Conservation (phyloP, 1,139 yeast genomes). For the Kurtzmaniella quercitrusa region DNA sequence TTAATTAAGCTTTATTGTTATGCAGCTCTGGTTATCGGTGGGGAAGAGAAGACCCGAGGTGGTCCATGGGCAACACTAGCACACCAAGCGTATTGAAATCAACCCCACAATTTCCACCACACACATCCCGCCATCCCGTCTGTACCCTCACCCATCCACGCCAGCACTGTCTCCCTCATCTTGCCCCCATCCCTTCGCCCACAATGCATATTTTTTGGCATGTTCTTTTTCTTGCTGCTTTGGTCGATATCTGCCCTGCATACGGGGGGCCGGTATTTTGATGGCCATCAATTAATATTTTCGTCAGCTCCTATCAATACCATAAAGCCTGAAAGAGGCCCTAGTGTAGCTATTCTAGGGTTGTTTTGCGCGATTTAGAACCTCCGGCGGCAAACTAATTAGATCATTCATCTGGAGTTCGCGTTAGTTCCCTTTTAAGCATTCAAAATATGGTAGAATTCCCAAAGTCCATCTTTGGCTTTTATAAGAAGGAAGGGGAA, state of each 20-base stretch:
- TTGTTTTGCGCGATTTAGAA: background rate
- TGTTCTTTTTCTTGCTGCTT: background rate
- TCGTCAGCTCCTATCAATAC: background rate
- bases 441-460: slow-evolving; percentile 50
- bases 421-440: background rate
- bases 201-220: background rate
- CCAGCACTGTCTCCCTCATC: no score
- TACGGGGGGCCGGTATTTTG: background rate
- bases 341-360: background rate
- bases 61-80: no score
- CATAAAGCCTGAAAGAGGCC: background rate
- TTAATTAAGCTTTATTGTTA: background rate
- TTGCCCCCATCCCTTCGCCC: no score
- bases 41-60: background rate
- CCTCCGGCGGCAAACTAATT: no score
- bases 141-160: no score
- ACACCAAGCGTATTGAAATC: no score
- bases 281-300: background rate
- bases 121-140: no score
- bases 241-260: background rate
- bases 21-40: background rate
- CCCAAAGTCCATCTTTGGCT: slow-evolving; percentile 58
- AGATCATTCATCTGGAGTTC: background rate
- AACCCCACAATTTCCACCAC: no score
- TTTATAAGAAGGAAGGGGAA: slow-evolving; percentile 29